Conservation (phyloP, 2,329 filamentous ascomycete species). For the Pseudogymnoascus sp. region DNA sequence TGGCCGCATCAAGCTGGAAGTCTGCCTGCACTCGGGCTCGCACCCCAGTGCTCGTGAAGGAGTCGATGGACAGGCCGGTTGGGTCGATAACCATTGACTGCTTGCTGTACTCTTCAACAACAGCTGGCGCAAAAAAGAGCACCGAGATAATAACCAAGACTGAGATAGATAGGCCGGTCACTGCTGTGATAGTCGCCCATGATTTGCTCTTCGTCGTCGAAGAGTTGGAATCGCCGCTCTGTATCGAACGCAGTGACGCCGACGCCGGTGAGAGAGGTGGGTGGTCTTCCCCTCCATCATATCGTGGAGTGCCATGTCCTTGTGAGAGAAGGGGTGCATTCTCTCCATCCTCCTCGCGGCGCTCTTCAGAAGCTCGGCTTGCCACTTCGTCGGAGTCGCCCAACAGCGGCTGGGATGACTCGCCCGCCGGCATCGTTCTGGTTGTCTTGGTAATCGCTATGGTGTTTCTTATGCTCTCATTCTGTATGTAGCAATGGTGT, state of each 20-base stretch:
- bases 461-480: not conserved
- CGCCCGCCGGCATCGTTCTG: not conserved
- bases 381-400: not conserved
- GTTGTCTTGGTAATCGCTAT: not conserved
- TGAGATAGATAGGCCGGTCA: conserved; percentile 55
- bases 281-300: conserved; percentile 24
- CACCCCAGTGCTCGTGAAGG: conserved; percentile 71
- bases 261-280: conserved; percentile 27
- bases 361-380: not conserved
- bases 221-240: conserved; percentile 24
- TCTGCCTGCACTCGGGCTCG: conserved; percentile 73
- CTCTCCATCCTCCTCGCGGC: not conserved
- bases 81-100: conserved; percentile 76
- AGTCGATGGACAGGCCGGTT: conserved; percentile 75
- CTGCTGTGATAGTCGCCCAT: conserved; percentile 75
- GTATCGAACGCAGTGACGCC: conserved; percentile 29
- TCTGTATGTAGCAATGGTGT: not conserved
- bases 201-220: conserved; percentile 37
- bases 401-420: not conserved
- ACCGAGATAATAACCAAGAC: conserved; percentile 64
- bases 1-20: conserved; percentile 70
- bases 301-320: conserved; percentile 17
- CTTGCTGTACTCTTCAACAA: conserved; percentile 79
- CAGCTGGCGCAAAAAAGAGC: conserved; percentile 73
- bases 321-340: not conserved